Base-by-base conservation (phyloP, 495 filamentous ascomycete species). In the Rhizodiscina lignyota region DNA sequence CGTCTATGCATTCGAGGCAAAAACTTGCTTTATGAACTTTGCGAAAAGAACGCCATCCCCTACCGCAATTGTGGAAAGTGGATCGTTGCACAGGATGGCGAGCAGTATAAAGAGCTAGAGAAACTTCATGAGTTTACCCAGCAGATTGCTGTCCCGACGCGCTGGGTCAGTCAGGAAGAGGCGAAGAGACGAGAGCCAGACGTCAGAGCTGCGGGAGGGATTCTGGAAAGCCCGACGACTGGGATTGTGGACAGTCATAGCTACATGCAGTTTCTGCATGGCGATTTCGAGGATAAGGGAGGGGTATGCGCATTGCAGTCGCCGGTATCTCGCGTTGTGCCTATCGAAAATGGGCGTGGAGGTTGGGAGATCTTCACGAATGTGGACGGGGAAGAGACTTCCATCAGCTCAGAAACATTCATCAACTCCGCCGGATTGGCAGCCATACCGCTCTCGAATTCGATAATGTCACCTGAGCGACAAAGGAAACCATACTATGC, bases 171-270 rank as follows among this genome's bases (percentile, higher is more conserved):
- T 5, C 34, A 41, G 0, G 58, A 64, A 0, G 76, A 84, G 56
- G 82, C 77, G 4, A 49, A 51, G 12, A 43, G 50, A 0, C 57
- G 68, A 2, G 87, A 96, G 50, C 86, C 91, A 0, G 68, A 68
- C 11, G 83, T 92, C 8, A 63, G 67, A 15, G 77, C 72, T 5
- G 56, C 63, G 19, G 65, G 66, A 0, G 89, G 82, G 8, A 70
- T 87, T 1, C 65, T 96, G 15, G 84, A 92, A 58, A 80, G 72
- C 33, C 71, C 76, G 1, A 76, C 71, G 0, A 94, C 87, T 0
- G 89, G 89, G 0, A 97, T 97, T 24, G 64, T 97, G 2, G 86
- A 96, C 52, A 82, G 73, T 11, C 91, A 97, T 40, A 56, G 67
- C 0, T 64, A 83, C 20, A 94, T 96, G 87, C 63, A 72, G 19